phyloP scores from a whole-genome alignment of 2,329 filamentous ascomycete genomes.

The Aspergillus sp. region DNA sequence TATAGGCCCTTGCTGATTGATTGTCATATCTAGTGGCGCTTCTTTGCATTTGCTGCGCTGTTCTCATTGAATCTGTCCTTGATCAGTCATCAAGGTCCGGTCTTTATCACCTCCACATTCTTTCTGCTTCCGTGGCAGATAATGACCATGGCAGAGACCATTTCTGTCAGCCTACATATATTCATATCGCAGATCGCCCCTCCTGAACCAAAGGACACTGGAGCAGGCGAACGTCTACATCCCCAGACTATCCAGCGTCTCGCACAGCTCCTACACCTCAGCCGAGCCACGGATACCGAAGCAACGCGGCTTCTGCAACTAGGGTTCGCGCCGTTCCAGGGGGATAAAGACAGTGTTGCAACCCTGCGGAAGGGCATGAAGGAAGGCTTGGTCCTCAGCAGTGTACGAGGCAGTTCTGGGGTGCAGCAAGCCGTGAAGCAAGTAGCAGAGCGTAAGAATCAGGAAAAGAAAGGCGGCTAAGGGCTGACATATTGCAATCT shows the following conservation, averaged over 20 bases:
- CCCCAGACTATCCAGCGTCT: constrained; percentile 62
- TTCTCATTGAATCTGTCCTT: constrained; percentile 58
- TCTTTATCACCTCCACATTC: constrained; percentile 46
- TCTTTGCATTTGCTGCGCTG: constrained; percentile 54
- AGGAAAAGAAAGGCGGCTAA: constrained; percentile 23
- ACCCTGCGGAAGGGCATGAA: constrained; percentile 71
- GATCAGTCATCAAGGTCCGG: constrained; percentile 52
- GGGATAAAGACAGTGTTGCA: constrained; percentile 64
- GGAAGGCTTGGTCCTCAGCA: constrained; percentile 87
- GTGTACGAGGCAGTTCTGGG: constrained; percentile 74
- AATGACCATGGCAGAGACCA: constrained; percentile 71
- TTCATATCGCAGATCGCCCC: constrained; percentile 80
- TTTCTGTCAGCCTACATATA: constrained; percentile 76
- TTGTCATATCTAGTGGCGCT: constrained; percentile 45
- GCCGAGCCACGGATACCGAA: constrained; percentile 66
- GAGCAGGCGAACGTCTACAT: constrained; percentile 32
- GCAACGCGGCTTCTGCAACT: constrained; percentile 68
- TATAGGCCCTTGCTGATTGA: not conserved
- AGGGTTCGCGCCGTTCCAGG: constrained; percentile 77
- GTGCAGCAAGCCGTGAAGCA: constrained; percentile 76
- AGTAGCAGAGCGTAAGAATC: constrained; percentile 62
- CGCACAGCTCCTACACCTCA: constrained; percentile 63
- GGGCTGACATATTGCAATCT: not conserved
- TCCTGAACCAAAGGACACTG: constrained; percentile 50
- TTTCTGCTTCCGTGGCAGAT: constrained; percentile 76